Percentiles rank a stretch among this genome's conserved stretches.
These are phyloP conservation scores for Suillus alpinus DNA, from an alignment of 768 basidiomycete genomes.

Conservation along the genomic window DNA sequence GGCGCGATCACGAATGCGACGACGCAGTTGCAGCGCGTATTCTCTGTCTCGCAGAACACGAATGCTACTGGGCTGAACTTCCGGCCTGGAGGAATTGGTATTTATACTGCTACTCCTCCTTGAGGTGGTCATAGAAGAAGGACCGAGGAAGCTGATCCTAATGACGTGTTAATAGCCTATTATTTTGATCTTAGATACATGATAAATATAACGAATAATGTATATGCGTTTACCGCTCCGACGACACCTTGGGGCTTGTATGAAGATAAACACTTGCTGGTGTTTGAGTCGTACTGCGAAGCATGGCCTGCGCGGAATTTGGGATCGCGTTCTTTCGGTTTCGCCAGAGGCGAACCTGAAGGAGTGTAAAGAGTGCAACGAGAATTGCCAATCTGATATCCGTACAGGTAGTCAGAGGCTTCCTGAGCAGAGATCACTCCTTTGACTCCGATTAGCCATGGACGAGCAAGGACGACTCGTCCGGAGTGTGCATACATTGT, in stretches of 20 bases:
- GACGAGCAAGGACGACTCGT: slow-evolving; percentile 14
- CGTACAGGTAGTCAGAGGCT: slow-evolving; percentile 16
- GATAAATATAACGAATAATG: background rate
- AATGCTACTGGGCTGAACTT: slow-evolving; percentile 22
- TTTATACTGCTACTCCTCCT: slow-evolving; percentile 16
- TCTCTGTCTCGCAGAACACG: slow-evolving; percentile 12
- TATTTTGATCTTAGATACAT: background rate
- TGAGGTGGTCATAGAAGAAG: background rate
- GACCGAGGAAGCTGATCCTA: no score
- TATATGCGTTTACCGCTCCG: background rate
- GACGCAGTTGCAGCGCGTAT: slow-evolving; percentile 16
- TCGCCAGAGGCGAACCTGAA: slow-evolving; percentile 14
- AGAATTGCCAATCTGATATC: slow-evolving; percentile 3
- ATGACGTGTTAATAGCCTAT: background rate
- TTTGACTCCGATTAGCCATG: slow-evolving; percentile 24
- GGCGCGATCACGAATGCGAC: slow-evolving; percentile 12
- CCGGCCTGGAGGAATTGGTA: slow-evolving; percentile 16
- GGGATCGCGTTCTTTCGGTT: background rate
- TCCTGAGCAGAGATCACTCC: slow-evolving; percentile 22
- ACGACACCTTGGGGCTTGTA: background rate
- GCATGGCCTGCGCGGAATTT: slow-evolving; percentile 18
- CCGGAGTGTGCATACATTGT: slow-evolving; percentile 18
- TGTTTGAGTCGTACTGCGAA: no score
- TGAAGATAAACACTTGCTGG: no score
- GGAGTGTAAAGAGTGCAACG: slow-evolving; percentile 15